A percentile compares a stretch with the other conserved stretches of the same genome.
Evolutionary conservation across 805 yeast genomes (phyloP).

Genomic region (Lipomyces oligophaga): DNA sequence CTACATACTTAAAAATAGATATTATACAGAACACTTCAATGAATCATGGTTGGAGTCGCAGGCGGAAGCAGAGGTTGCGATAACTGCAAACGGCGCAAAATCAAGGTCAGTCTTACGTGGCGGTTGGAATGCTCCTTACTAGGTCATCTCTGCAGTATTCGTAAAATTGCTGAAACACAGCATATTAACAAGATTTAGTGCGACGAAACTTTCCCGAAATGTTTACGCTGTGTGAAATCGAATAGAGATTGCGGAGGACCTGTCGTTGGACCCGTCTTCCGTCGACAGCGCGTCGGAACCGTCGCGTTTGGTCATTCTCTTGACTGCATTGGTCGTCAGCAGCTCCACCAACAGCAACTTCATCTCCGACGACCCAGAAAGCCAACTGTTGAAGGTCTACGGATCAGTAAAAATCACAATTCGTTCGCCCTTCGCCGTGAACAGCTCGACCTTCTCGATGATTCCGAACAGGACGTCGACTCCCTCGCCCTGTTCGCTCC

Average conservation of each 20-base stretch:
- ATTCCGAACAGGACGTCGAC: not conserved
- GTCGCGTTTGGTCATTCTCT: not conserved
- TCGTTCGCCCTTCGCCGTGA: not conserved
- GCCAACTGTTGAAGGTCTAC: not conserved
- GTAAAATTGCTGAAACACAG: not conserved
- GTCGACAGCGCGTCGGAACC: not conserved
- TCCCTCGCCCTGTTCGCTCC: not conserved
- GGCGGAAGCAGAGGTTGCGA: conserved; percentile 28
- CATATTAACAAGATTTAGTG: conserved; percentile 6
- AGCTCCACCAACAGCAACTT: not conserved
- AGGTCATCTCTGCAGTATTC: not conserved
- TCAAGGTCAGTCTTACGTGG: conserved; percentile 22
- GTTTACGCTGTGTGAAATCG: conserved; percentile 2
- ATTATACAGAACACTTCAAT: too few species aligned
- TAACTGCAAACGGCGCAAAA: conserved; percentile 17
- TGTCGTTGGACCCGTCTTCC: not conserved
- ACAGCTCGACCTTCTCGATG: not conserved
- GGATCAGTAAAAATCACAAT: not conserved
- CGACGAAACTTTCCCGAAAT: conserved; percentile 13
- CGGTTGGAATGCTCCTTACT: not conserved
- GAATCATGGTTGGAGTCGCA: conserved; percentile 24
- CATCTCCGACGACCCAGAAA: not conserved
- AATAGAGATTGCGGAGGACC: not conserved
- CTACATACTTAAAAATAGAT: too few species aligned
- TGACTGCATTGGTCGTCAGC: not conserved